phyloP scores from a whole-genome alignment of 208 protist species.

The Leishmania arabica region DNA sequence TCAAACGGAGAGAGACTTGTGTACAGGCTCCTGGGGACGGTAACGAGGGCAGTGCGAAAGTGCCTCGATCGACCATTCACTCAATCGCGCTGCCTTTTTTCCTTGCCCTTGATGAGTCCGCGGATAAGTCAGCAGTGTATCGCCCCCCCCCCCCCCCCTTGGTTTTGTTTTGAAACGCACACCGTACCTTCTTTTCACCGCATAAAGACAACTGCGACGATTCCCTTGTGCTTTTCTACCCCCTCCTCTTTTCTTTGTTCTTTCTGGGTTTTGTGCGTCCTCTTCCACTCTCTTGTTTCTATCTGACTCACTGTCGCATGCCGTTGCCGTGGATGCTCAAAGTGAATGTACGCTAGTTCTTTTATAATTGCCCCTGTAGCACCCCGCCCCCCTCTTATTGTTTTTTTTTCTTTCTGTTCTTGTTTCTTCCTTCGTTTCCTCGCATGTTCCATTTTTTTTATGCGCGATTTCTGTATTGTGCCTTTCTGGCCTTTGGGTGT shows the following conservation, averaged over 20 bases:
- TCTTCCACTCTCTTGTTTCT: not conserved
- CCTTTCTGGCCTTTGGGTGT: no score
- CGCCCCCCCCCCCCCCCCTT: no score
- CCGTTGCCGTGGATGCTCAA: not conserved
- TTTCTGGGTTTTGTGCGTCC: not conserved
- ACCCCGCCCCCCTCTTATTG: not conserved
- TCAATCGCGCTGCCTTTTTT: not conserved
- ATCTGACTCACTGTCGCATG: not conserved
- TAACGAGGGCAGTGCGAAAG: not conserved
- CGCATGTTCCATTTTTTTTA: not conserved
- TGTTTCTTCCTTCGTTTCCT: not conserved
- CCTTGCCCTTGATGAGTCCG: not conserved
- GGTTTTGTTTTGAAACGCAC: no score
- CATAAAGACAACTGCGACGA: not conserved
- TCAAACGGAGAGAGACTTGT: not conserved
- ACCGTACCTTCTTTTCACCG: not conserved
- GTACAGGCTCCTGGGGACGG: not conserved
- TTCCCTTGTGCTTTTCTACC: not conserved
- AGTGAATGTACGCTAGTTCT: not conserved
- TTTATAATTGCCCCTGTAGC: not conserved
- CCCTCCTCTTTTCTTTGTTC: not conserved
- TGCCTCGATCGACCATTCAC: not conserved
- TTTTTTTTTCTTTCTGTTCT: not conserved
- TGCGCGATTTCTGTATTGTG: not conserved
- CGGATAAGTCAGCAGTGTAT: not conserved